Evolutionary conservation across 1,284 basidiomycete genomes (phyloP).

Genomic region (Trichosporon sp.): DNA sequence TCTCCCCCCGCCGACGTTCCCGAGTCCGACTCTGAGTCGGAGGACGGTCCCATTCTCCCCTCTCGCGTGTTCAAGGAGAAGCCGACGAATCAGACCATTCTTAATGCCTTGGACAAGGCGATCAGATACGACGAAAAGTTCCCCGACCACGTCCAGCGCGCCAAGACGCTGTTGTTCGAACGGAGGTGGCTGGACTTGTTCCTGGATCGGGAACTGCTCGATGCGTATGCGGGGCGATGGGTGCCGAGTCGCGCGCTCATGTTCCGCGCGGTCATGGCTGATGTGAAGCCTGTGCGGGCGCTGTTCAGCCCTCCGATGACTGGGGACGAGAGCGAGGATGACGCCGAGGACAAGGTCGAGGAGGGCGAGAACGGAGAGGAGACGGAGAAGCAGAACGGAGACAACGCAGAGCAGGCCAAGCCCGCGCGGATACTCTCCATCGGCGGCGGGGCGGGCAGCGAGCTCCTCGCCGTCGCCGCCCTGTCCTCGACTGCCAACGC

Average conservation of each 20-base stretch:
- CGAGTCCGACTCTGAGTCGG: background rate
- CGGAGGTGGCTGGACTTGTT: slow-evolving; percentile 56
- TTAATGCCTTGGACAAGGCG: slow-evolving; percentile 42
- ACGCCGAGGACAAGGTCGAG: slow-evolving; percentile 27
- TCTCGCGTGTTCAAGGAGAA: slow-evolving; percentile 27
- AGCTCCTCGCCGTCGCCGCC: slow-evolving; percentile 54
- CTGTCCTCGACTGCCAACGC: slow-evolving; percentile 34
- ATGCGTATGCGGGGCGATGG: slow-evolving; percentile 58
- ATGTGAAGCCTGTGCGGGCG: slow-evolving; percentile 44
- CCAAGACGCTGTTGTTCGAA: slow-evolving; percentile 52
- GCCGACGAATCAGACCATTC: slow-evolving; percentile 45
- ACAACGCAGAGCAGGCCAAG: no score
- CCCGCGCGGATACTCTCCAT: slow-evolving; percentile 45
- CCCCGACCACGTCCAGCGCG: slow-evolving; percentile 45
- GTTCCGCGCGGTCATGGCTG: slow-evolving; percentile 55
- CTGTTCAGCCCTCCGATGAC: slow-evolving; percentile 45
- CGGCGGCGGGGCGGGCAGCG: slow-evolving; percentile 58
- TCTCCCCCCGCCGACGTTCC: background rate
- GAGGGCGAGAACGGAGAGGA: slow-evolving; percentile 22
- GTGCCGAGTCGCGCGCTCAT: slow-evolving; percentile 56
- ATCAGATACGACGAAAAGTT: slow-evolving; percentile 32
- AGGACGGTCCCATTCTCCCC: slow-evolving; percentile 17
- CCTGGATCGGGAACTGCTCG: slow-evolving; percentile 42
- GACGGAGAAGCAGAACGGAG: slow-evolving; percentile 13
- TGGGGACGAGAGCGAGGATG: slow-evolving; percentile 26